Conservation (phyloP, 495 filamentous ascomycete species). For the Aspergillus carlsbadensis region DNA sequence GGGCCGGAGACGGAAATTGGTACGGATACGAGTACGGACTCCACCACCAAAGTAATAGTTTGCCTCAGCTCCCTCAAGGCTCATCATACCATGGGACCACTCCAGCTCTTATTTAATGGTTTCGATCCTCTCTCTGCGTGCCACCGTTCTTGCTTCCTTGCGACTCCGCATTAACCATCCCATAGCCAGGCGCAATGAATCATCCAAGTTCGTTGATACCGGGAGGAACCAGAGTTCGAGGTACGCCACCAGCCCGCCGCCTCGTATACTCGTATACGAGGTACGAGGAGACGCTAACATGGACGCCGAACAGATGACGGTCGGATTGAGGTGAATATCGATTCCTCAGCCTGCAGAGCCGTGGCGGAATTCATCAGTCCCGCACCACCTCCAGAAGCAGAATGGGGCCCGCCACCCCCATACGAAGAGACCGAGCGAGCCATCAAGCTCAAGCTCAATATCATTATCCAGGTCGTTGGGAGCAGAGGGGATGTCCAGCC, state of each 20-base stretch:
- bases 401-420: constrained; percentile 4
- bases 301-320: constrained; percentile 1
- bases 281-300: too few relatives aligned
- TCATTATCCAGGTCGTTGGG: constrained; percentile 55
- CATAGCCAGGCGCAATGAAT: not conserved
- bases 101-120: not conserved
- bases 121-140: not conserved
- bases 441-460: constrained; percentile 35
- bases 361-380: constrained; percentile 9
- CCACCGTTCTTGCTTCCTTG: not conserved
- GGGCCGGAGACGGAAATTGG: not conserved
- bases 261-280: too few relatives aligned
- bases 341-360: constrained; percentile 11
- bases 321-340: constrained; percentile 13
- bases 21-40: not conserved
- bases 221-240: not conserved
- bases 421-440: constrained; percentile 12
- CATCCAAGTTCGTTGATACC: not conserved
- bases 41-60: not conserved
- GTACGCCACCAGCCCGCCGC: too few relatives aligned
- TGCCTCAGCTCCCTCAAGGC: too few relatives aligned
- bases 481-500: constrained; percentile 56
- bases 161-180: too few relatives aligned
- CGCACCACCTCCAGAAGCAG: not conserved
- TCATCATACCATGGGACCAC: too few relatives aligned